These are phyloP conservation scores for Hygrocybe punicea DNA, from an alignment of 768 basidiomycete genomes.

Conservation along the genomic window DNA sequence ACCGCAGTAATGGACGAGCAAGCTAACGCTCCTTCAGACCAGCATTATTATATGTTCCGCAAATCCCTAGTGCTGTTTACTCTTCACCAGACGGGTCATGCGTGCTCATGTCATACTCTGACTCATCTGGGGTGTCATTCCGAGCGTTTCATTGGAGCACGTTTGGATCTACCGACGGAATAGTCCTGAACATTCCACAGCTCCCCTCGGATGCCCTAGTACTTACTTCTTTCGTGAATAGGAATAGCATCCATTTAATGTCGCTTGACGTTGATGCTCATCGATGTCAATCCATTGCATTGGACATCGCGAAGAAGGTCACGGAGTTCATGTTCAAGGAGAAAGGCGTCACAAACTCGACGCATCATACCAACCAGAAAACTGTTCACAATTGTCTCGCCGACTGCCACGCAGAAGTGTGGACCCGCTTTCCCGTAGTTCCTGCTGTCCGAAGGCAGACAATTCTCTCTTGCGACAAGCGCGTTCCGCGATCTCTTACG, in stretches of 20 bases:
- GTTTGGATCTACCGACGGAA: slow-evolving; percentile 51
- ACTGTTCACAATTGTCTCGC: slow-evolving; percentile 49
- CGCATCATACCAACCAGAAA: slow-evolving; percentile 7
- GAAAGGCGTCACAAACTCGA: slow-evolving; percentile 28
- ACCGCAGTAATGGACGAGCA: not conserved
- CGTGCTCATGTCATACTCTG: slow-evolving; percentile 35
- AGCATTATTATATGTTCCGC: slow-evolving; percentile 40
- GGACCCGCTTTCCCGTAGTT: slow-evolving; percentile 59
- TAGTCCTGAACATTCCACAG: slow-evolving; percentile 29
- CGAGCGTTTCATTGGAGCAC: slow-evolving; percentile 54
- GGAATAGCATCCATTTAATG: slow-evolving; percentile 43
- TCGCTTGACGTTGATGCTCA: slow-evolving; percentile 33
- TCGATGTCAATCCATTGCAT: slow-evolving; percentile 40
- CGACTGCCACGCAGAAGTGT: slow-evolving; percentile 54
- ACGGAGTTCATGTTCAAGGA: slow-evolving; percentile 57
- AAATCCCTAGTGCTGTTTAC: slow-evolving; percentile 34
- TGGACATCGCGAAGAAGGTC: slow-evolving; percentile 53
- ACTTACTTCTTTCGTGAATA: slow-evolving; percentile 46
- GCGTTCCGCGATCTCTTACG: slow-evolving; percentile 34
- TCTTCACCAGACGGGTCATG: slow-evolving; percentile 58
- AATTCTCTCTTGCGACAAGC: slow-evolving; percentile 32
- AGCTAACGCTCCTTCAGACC: slow-evolving; percentile 33
- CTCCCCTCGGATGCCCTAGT: slow-evolving; percentile 19
- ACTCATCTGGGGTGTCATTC: slow-evolving; percentile 19
- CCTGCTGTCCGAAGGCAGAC: slow-evolving; percentile 50